Evolutionary conservation across 805 yeast species (phyloP), one percentile per base, ranked within the genome.

Genomic region (Suhomyces sp.): DNA sequence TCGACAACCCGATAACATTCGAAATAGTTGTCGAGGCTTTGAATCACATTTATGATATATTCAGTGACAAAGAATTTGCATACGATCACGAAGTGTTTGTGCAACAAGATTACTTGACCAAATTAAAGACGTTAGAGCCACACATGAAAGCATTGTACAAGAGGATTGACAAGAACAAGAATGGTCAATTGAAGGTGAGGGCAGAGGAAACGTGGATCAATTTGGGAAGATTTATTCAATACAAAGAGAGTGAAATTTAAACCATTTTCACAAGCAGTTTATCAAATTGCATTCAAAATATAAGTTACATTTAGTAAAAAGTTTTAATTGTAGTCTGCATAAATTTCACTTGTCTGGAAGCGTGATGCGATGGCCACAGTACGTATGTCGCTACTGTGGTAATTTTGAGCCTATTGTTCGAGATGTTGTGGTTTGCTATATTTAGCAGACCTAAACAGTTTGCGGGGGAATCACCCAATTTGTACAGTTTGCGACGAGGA

Each of bases 61-160:
- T 86, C 68, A 87, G 87, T 12, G 98, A 94, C 69, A 79, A 79
- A 35, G 71, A 66, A 4, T 86, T 76, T 59, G 78, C 74, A 13
- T 91, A 90, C 61, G 96, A 90, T 63, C 70, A 67, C 22, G 81
- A 82, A 3, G 79, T 88, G 1, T 93, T 86, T 66, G 87, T 86
- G 22, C 65, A 76, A 8, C 77, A 77, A 17, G 73, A 77, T 7
- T 79, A 83, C 58, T 61, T 81, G 35, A 50, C 60, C 1, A 63
- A 66, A 13, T 71, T 90, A 43, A 63, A 66, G 50, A 66, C 67
- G 20, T 62, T 80, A 8, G 66, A 74, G 45, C 79, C 82, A 8
- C 69, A 69, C n/a, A 70, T 86, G 51, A 82, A 79, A 56, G 68
- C 77, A 3, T 67, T 74, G 44, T 79, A 84, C 61, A 87, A 85